Conservation (phyloP, 2,329 filamentous ascomycete genomes). For the Exophiala spinifera region DNA sequence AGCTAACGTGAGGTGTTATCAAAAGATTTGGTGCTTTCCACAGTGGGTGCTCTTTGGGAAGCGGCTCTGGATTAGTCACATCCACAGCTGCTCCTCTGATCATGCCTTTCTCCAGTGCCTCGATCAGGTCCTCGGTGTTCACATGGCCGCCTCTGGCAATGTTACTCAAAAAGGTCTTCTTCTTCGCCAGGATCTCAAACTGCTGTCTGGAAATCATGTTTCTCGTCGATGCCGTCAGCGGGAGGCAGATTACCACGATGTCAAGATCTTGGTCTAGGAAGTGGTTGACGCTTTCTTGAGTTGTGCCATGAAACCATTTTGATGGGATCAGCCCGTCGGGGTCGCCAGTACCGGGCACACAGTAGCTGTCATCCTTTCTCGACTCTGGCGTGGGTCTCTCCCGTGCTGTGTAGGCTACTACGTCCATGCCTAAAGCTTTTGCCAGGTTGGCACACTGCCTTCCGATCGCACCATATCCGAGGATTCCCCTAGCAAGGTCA, state of each 20-base stretch:
- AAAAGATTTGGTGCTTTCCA: slow-evolving; percentile 24
- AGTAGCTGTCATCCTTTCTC: slow-evolving; percentile 61
- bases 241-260: slow-evolving; percentile 52
- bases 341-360: slow-evolving; percentile 64
- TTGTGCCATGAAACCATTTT: slow-evolving; percentile 51
- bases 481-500: slow-evolving; percentile 49
- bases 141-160: slow-evolving; percentile 40
- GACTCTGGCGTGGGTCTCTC: slow-evolving; percentile 64
- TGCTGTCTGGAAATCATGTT: slow-evolving; percentile 42
- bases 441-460: slow-evolving; percentile 45
- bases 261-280: slow-evolving; percentile 54
- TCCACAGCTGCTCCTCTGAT: slow-evolving; percentile 25
- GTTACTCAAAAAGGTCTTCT: slow-evolving; percentile 22
- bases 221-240: slow-evolving; percentile 49
- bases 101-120: slow-evolving; percentile 15
- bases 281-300: slow-evolving; percentile 45
- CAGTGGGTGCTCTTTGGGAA: slow-evolving; percentile 16
- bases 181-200: slow-evolving; percentile 46
- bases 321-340: slow-evolving; percentile 49
- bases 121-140: slow-evolving; percentile 35
- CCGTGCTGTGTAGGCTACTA: slow-evolving; percentile 71
- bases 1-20: slow-evolving; percentile 21
- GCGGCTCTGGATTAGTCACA: slow-evolving; percentile 23
- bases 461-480: slow-evolving; percentile 62
- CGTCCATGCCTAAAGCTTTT: slow-evolving; percentile 63